phyloP scores from a whole-genome alignment of 257 asterid genomes.

The Lycium barbarum region DNA sequence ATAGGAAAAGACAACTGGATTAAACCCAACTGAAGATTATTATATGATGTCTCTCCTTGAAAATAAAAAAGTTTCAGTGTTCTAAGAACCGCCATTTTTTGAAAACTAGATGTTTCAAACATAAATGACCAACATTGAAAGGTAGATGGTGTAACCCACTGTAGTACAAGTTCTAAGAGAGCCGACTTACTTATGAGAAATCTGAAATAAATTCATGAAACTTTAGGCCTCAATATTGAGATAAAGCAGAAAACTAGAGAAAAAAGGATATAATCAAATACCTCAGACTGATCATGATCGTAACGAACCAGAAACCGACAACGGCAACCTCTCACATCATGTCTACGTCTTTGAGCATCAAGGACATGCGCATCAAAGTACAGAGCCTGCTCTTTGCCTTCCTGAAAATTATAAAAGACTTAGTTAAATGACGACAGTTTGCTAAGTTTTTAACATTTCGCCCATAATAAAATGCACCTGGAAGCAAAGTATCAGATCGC shows the following conservation, averaged over 20 bases:
- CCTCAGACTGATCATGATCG: constrained; percentile 97
- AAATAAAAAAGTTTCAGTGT: not conserved
- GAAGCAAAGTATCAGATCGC: constrained; percentile 90
- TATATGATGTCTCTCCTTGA: not conserved
- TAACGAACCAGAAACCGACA: constrained; percentile 96
- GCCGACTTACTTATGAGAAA: not conserved
- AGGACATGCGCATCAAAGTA: constrained; percentile 97
- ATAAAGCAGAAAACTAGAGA: not conserved
- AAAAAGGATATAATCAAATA: constrained; percentile 36
- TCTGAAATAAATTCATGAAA: not conserved
- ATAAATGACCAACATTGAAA: too few species aligned
- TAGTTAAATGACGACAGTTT: not conserved
- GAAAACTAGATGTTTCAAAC: not conserved
- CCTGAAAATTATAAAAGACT: constrained; percentile 54
- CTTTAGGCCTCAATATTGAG: not conserved
- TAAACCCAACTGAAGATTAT: not conserved
- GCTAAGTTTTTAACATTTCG: constrained; percentile 4
- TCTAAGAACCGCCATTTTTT: not conserved
- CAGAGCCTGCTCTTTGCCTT: constrained; percentile 98
- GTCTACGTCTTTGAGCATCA: constrained; percentile 96
- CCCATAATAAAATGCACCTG: constrained; percentile 60
- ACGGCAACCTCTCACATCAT: constrained; percentile 95
- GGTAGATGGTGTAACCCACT: not conserved
- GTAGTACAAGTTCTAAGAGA: not conserved
- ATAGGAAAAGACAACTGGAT: not conserved